A percentile compares a stretch with the other conserved stretches of the same genome.
Conservation (phyloP, 495 filamentous ascomycete genomes). For the Choiromyces venosus region DNA sequence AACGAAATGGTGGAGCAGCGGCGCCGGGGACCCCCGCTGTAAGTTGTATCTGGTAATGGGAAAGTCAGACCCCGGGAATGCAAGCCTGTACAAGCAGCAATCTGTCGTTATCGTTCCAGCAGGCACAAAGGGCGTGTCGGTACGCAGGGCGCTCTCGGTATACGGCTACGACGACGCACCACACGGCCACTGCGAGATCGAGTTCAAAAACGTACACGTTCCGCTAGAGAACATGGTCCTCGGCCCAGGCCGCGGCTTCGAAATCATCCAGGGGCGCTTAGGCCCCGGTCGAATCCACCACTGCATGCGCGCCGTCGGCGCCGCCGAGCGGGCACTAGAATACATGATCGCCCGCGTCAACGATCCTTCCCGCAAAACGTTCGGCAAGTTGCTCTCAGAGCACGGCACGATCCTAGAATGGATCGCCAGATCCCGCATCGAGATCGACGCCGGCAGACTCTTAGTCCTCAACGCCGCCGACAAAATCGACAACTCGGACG, state of each 20-base stretch:
- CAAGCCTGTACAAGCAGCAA: conserved; percentile 75
- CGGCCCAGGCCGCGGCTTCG: conserved; percentile 87
- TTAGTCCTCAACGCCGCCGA: conserved; percentile 84
- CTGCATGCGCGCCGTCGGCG: conserved; percentile 84
- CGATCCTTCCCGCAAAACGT: conserved; percentile 77
- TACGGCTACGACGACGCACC: conserved; percentile 94
- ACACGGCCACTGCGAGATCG: conserved; percentile 86
- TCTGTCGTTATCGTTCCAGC: conserved; percentile 82
- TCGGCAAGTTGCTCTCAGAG: conserved; percentile 69
- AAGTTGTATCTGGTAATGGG: conserved; percentile 89
- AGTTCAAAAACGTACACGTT: conserved; percentile 77
- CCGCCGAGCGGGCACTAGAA: conserved; percentile 75
- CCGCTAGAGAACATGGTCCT: conserved; percentile 73
- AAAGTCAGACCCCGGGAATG: conserved; percentile 67
- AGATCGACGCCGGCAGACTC: conserved; percentile 81
- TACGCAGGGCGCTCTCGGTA: conserved; percentile 79
- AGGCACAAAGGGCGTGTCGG: conserved; percentile 65
- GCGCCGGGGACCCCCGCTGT: conserved; percentile 85
- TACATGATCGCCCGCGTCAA: conserved; percentile 88
- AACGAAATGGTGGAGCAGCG: conserved; percentile 77
- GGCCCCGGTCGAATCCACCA: conserved; percentile 92
- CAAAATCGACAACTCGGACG: conserved; percentile 76
- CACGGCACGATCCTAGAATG: conserved; percentile 92
- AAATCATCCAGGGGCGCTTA: conserved; percentile 90
- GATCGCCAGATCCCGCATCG: conserved; percentile 82